phyloP scores from a whole-genome alignment of 1,139 yeast species.

The Suhomyces maxii region DNA sequence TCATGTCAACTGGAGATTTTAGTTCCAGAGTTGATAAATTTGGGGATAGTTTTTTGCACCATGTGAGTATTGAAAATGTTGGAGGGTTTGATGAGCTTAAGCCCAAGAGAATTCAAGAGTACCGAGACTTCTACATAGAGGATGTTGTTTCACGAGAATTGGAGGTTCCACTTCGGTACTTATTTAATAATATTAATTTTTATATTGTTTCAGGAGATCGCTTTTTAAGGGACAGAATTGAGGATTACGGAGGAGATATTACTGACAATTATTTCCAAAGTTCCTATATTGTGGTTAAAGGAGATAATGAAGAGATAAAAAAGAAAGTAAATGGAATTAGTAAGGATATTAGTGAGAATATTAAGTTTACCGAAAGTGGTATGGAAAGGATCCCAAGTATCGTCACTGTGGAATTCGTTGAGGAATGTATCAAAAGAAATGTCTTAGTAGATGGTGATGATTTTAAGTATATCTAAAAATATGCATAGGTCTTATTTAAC shows the following conservation, averaged over 20 bases:
- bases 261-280: conserved; percentile 16
- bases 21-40: conserved; percentile 41
- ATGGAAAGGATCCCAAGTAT: conserved; percentile 43
- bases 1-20: conserved; percentile 20
- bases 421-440: conserved; percentile 37
- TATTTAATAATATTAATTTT: conserved; percentile 26
- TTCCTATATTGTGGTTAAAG: conserved; percentile 27
- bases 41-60: conserved; percentile 55
- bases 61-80: conserved; percentile 9
- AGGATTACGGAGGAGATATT: conserved; percentile 34
- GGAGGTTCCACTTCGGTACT: conserved; percentile 19
- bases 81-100: conserved; percentile 8
- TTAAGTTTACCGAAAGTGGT: conserved; percentile 18
- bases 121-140: conserved; percentile 10
- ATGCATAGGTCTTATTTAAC: too few species aligned
- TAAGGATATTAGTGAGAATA: conserved; percentile 20
- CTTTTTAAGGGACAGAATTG: conserved; percentile 23
- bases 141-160: conserved; percentile 13
- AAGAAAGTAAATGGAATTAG: conserved; percentile 17
- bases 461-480: conserved; percentile 17
- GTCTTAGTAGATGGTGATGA: conserved; percentile 50
- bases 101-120: conserved; percentile 11
- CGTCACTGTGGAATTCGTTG: conserved; percentile 46
- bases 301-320: conserved; percentile 8
- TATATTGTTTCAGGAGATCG: conserved; percentile 19